Percentiles rank a stretch among this genome's conserved stretches.
These are phyloP conservation scores for Cladosporium sp. DNA, from an alignment of 2,329 filamentous ascomycete species.

Conservation along the genomic window DNA sequence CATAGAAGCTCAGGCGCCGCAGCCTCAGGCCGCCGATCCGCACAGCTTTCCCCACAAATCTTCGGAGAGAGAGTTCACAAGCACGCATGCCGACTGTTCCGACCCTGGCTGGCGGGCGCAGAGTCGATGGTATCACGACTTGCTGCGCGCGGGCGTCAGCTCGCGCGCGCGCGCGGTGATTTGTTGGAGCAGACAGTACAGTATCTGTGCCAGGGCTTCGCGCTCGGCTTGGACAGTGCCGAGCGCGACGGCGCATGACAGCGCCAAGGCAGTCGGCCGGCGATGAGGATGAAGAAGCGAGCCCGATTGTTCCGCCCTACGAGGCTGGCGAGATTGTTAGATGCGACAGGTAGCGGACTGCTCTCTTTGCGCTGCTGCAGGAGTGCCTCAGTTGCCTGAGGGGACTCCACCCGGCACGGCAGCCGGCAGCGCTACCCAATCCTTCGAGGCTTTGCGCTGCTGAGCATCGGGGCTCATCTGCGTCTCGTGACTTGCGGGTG, in stretches of 20 bases:
- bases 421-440: neutral
- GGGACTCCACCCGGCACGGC: neutral
- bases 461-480: constrained; percentile 4
- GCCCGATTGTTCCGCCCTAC: neutral
- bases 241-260: neutral
- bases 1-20: too few species aligned
- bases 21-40: too few species aligned
- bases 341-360: neutral
- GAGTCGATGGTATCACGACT: too few species aligned
- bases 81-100: too few species aligned
- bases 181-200: too few species aligned
- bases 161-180: too few species aligned
- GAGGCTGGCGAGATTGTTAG: neutral
- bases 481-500: constrained; percentile 2
- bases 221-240: too few species aligned
- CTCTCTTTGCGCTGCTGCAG: neutral
- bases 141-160: too few species aligned
- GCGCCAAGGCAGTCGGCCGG: neutral
- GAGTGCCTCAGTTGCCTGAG: neutral
- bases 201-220: too few species aligned
- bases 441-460: neutral
- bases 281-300: neutral
- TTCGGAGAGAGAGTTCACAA: too few species aligned
- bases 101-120: too few species aligned
- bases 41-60: too few species aligned